A percentile compares a stretch with the other conserved stretches of the same genome.
phyloP scores from a whole-genome alignment of 108 stramenopile genomes.

The Nitzschia sp. region DNA sequence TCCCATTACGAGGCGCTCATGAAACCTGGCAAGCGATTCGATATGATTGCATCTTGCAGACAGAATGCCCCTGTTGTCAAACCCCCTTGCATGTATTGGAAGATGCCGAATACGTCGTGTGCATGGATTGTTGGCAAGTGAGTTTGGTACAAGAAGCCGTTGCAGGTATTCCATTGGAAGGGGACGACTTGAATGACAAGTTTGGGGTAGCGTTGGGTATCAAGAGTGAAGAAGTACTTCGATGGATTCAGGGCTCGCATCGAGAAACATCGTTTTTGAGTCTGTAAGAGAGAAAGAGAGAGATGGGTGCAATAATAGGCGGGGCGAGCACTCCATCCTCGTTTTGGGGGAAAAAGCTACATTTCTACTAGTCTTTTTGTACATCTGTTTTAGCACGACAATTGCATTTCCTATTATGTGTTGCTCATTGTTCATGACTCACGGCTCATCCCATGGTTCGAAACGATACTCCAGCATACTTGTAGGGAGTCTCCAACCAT shows the following conservation, averaged over 20 bases:
- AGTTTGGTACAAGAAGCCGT: not conserved
- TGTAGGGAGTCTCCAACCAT: slow-evolving; percentile 33
- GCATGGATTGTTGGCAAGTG: slow-evolving; percentile 13
- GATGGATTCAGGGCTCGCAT: slow-evolving; percentile 1
- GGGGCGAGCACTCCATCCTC: no score
- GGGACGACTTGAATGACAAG: not conserved
- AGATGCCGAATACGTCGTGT: slow-evolving; percentile 12
- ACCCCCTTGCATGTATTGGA: slow-evolving; percentile 8
- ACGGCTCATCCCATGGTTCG: slow-evolving; percentile 39
- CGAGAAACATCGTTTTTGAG: no score
- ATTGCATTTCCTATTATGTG: no score
- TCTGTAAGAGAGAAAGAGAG: no score
- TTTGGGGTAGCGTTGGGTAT: slow-evolving; percentile 18
- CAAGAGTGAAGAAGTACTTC: slow-evolving; percentile 1
- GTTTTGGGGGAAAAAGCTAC: no score
- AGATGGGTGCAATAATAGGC: no score
- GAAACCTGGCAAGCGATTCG: slow-evolving; percentile 17
- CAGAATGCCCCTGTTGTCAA: not conserved
- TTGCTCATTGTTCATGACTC: no score
- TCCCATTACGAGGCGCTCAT: slow-evolving; percentile 3
- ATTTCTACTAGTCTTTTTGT: no score
- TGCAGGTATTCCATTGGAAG: slow-evolving; percentile 4
- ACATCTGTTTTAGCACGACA: no score
- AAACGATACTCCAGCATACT: slow-evolving; percentile 28
- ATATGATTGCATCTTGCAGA: not conserved